Percentiles rank a stretch among this genome's conserved stretches.
Conservation (phyloP, 768 basidiomycete genomes). For the Leccinum rimulosum region DNA sequence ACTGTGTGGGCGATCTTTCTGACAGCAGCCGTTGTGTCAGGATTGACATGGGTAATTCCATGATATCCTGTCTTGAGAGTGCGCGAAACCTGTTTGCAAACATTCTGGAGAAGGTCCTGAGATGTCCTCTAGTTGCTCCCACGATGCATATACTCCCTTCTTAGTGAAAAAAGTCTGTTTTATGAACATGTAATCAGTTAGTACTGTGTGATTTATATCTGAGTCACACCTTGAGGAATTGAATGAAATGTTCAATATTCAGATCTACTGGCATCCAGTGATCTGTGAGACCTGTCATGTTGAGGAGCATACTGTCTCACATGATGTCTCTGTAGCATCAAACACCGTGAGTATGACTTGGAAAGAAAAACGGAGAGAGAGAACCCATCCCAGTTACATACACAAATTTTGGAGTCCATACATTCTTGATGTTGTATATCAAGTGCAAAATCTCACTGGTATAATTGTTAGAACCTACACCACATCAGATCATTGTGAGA, state of each 20-base stretch:
- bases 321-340: constrained; percentile 29
- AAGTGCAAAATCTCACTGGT: constrained; percentile 16
- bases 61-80: constrained; percentile 26
- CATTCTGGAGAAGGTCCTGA: constrained; percentile 27
- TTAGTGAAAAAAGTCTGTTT: constrained; percentile 24
- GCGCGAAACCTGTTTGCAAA: constrained; percentile 28
- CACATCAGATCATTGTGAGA: constrained; percentile 18
- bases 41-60: constrained; percentile 22
- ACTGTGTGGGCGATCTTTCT: constrained; percentile 19
- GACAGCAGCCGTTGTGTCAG: constrained; percentile 19
- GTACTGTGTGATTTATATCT: no score
- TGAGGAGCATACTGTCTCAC: constrained; percentile 36
- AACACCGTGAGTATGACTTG: no score
- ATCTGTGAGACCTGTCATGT: constrained; percentile 29
- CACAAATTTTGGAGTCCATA: constrained; percentile 35
- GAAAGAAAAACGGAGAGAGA: no score
- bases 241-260: constrained; percentile 39
- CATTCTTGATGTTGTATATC: constrained; percentile 23
- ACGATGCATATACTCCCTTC: constrained; percentile 32
- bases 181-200: not conserved
- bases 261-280: constrained; percentile 36
- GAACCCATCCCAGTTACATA: constrained; percentile 11
- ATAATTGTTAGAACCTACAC: constrained; percentile 21
- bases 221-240: constrained; percentile 29
- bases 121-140: constrained; percentile 34